These are phyloP conservation scores for Patellaria atrata DNA, from an alignment of 495 filamentous ascomycete species.

Conservation along the genomic window DNA sequence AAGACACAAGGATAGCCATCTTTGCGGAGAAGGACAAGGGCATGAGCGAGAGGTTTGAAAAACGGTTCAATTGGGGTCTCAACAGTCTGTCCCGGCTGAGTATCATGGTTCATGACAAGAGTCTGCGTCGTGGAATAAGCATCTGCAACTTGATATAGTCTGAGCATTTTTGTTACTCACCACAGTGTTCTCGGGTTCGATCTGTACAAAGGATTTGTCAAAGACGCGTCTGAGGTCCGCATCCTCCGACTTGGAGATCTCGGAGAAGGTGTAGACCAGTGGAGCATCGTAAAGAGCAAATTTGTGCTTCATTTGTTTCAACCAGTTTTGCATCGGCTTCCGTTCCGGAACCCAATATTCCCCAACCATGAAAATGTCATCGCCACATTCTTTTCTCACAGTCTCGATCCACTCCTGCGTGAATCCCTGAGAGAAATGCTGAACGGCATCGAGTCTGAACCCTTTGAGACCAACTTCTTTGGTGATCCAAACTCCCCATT, in stretches of 20 bases:
- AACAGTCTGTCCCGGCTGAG: constrained; percentile 29
- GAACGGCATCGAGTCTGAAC: constrained; percentile 60
- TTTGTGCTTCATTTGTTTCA: constrained; percentile 43
- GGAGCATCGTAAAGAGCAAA: constrained; percentile 55
- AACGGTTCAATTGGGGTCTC: constrained; percentile 24
- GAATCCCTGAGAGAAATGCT: constrained; percentile 55
- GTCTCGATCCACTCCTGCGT: constrained; percentile 43
- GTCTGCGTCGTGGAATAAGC: constrained; percentile 9
- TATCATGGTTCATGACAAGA: constrained; percentile 30
- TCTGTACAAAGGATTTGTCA: constrained; percentile 42
- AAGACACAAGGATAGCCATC: constrained; percentile 57
- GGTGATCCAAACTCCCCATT: constrained; percentile 53
- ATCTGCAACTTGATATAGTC: constrained; percentile 19
- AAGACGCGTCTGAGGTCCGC: constrained; percentile 50
- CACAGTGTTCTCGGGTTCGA: constrained; percentile 47
- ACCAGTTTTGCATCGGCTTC: constrained; percentile 38
- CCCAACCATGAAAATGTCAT: constrained; percentile 52
- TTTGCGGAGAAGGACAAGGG: constrained; percentile 47
- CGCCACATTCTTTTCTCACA: constrained; percentile 34
- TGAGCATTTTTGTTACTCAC: constrained; percentile 44
- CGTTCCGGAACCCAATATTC: constrained; percentile 58
- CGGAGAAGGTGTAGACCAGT: constrained; percentile 49
- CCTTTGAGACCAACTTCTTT: constrained; percentile 44
- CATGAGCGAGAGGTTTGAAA: constrained; percentile 30
- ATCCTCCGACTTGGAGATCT: constrained; percentile 33